Evolutionary conservation across 2,329 filamentous ascomycete genomes (phyloP).

Genomic region (Claviceps maximensis): DNA sequence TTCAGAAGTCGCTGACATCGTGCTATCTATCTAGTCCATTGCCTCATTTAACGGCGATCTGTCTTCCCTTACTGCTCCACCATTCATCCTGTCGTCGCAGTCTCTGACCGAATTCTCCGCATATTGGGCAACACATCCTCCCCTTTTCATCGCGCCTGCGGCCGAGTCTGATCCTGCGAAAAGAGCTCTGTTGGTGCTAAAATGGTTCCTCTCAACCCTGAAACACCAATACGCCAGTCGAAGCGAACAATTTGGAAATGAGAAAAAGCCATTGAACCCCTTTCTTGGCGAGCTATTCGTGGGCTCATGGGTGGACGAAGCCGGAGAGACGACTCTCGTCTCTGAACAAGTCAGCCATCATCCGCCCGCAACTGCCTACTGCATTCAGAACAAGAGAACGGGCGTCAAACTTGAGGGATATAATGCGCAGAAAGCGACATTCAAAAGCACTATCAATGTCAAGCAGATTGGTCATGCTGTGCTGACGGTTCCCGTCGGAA

Average conservation of each 20-base stretch:
- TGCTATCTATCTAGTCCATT: constrained; percentile 40
- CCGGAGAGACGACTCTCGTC: constrained; percentile 71
- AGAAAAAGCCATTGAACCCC: constrained; percentile 96
- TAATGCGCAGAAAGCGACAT: constrained; percentile 92
- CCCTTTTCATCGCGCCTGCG: constrained; percentile 69
- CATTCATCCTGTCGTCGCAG: constrained; percentile 68
- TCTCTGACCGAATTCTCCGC: constrained; percentile 70
- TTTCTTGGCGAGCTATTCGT: constrained; percentile 92
- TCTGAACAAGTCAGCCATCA: constrained; percentile 95
- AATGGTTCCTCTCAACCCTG: constrained; percentile 89
- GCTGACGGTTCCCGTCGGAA: constrained; percentile 50
- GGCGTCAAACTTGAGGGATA: constrained; percentile 74
- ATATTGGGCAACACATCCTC: constrained; percentile 71
- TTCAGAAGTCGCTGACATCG: constrained; percentile 1
- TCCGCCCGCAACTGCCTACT: constrained; percentile 88
- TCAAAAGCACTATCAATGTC: constrained; percentile 85
- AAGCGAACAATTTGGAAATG: constrained; percentile 71
- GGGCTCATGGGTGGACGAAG: constrained; percentile 74
- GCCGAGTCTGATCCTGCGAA: constrained; percentile 67
- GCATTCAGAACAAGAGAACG: constrained; percentile 74
- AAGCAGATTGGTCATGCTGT: constrained; percentile 89
- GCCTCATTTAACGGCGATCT: constrained; percentile 74
- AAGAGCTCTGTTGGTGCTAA: constrained; percentile 75
- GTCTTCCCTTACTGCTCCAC: constrained; percentile 66
- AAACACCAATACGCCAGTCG: constrained; percentile 69